These are phyloP conservation scores for Cutaneotrichosporon sp. DNA, from an alignment of 1,284 basidiomycete genomes.

Conservation along the genomic window DNA sequence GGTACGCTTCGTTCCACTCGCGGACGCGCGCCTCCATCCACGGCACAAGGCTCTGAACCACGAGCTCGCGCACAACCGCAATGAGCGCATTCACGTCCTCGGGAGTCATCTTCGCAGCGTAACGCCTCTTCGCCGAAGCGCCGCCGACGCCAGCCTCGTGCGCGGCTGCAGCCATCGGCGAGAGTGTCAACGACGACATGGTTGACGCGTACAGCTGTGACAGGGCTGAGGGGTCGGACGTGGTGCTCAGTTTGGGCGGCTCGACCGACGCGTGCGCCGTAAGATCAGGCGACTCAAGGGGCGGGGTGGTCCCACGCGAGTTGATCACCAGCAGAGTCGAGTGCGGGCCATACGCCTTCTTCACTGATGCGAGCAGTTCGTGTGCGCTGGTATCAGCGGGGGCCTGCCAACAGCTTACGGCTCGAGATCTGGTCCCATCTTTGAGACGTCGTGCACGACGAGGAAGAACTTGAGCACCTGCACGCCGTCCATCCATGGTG, in stretches of 20 bases:
- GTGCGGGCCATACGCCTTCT: constrained; percentile 47
- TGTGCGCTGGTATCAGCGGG: constrained; percentile 29
- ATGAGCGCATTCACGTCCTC: constrained; percentile 75
- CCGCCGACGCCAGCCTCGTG: constrained; percentile 13
- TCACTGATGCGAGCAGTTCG: constrained; percentile 39
- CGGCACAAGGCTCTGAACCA: constrained; percentile 83
- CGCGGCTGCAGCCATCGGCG: constrained; percentile 27
- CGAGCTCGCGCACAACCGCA: constrained; percentile 81
- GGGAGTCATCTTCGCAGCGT: constrained; percentile 56
- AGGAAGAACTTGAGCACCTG: constrained; percentile 45
- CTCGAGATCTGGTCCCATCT: constrained; percentile 33
- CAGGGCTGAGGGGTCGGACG: constrained; percentile 27
- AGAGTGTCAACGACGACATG: constrained; percentile 36
- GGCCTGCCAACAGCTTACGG: background rate
- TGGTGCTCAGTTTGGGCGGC: constrained; percentile 25
- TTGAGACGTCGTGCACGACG: constrained; percentile 46
- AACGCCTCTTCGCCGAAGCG: constrained; percentile 21
- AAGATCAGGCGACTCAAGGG: constrained; percentile 17
- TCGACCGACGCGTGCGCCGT: constrained; percentile 19
- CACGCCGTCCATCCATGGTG: constrained; percentile 44
- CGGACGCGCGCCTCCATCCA: constrained; percentile 94
- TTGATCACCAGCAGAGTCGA: constrained; percentile 47
- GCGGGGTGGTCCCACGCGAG: constrained; percentile 26
- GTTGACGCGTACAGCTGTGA: constrained; percentile 43
- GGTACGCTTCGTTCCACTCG: constrained; percentile 91